A percentile compares a stretch with the other conserved stretches of the same genome.
phyloP scores from a whole-genome alignment of 2,329 filamentous ascomycete species.

The Ilyonectria destructans region DNA sequence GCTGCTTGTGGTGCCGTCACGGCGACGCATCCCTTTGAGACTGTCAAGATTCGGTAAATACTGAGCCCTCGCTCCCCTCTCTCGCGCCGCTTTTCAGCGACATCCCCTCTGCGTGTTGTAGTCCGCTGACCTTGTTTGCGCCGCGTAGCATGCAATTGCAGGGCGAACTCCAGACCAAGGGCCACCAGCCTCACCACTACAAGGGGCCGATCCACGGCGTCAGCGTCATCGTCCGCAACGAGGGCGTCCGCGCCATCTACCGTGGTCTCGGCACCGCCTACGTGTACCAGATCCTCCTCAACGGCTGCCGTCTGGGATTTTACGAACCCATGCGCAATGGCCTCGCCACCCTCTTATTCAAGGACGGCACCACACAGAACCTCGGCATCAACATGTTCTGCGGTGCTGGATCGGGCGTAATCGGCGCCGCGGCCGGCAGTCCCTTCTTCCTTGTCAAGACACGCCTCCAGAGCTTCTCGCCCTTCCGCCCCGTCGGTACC shows the following conservation, averaged over 20 bases:
- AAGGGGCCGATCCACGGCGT: constrained; percentile 93
- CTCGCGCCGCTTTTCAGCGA: background rate
- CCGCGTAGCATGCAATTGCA: constrained; percentile 87
- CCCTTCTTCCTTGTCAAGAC: constrained; percentile 99
- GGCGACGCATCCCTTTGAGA: constrained; percentile 98
- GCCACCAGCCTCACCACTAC: constrained; percentile 90
- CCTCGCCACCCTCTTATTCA: constrained; percentile 79
- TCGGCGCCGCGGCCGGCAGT: constrained; percentile 93
- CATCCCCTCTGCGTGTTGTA: background rate
- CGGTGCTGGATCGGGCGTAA: constrained; percentile 88
- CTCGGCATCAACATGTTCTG: constrained; percentile 94
- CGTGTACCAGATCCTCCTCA: constrained; percentile 95
- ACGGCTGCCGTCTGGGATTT: constrained; percentile 96
- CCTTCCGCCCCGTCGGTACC: constrained; percentile 94
- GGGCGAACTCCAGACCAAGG: constrained; percentile 92
- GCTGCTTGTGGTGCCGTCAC: constrained; percentile 98
- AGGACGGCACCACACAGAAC: constrained; percentile 83
- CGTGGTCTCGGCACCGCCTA: constrained; percentile 94
- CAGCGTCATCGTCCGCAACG: constrained; percentile 90
- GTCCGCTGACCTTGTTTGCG: constrained; percentile 21
- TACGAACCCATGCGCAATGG: constrained; percentile 92
- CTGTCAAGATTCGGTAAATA: constrained; percentile 94
- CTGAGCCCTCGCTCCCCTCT: constrained; percentile 1
- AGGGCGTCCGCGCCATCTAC: constrained; percentile 88
- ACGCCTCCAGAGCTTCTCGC: constrained; percentile 92